Percentiles rank a stretch among this genome's conserved stretches.
Conservation (phyloP, 2,329 filamentous ascomycete species). For the Blastomyces gilchristii region DNA sequence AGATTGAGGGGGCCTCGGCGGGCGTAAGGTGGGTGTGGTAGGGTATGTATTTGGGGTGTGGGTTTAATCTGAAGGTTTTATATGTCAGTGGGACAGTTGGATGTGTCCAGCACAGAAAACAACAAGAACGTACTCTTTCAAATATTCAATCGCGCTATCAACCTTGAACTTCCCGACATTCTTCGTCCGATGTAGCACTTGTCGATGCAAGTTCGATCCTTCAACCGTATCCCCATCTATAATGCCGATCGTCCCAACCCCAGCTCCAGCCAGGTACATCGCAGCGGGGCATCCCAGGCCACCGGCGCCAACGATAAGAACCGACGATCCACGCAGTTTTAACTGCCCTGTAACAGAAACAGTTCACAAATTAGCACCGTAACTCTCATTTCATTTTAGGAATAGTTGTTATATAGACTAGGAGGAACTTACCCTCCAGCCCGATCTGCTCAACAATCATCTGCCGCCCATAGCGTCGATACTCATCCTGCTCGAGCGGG, state of each 20-base stretch:
- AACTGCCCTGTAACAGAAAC: constrained; percentile 54
- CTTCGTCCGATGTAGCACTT: constrained; percentile 66
- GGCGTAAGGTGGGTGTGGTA: constrained; percentile 58
- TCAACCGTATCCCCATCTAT: constrained; percentile 86
- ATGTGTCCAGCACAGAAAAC: neutral
- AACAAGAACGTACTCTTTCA: constrained; percentile 41
- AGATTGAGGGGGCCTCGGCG: constrained; percentile 55
- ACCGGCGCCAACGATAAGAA: constrained; percentile 77
- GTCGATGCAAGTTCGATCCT: constrained; percentile 80
- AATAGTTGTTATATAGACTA: too few species aligned
- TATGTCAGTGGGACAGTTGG: neutral
- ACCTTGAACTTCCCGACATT: constrained; percentile 70
- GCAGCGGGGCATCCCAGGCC: constrained; percentile 87
- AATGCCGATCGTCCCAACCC: constrained; percentile 71
- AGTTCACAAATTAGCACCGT: neutral
- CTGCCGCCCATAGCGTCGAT: constrained; percentile 78
- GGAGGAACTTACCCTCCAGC: constrained; percentile 49
- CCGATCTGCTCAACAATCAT: constrained; percentile 80
- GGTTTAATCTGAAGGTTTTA: constrained; percentile 54
- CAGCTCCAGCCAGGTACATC: constrained; percentile 83
- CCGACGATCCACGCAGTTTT: constrained; percentile 55
- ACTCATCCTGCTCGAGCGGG: constrained; percentile 64
- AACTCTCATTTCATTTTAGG: neutral
- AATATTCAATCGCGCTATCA: constrained; percentile 57
- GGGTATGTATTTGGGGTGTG: constrained; percentile 53